These are phyloP conservation scores for Fusarium sp. DNA, from an alignment of 2,329 filamentous ascomycete genomes.

Conservation along the genomic window DNA sequence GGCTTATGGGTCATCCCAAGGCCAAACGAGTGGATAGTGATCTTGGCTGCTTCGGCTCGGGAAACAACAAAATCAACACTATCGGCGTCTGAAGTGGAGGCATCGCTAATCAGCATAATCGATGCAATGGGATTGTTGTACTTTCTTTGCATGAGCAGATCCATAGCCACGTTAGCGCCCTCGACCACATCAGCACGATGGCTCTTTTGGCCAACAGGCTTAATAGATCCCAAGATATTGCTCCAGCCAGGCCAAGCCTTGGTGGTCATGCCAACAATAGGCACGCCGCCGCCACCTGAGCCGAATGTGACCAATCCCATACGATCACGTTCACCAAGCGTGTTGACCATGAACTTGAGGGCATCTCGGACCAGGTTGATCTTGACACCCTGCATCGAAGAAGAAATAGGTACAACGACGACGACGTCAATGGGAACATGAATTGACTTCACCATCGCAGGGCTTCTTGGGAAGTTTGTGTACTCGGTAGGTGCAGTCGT, in stretches of 20 bases:
- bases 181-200: constrained; percentile 96
- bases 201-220: constrained; percentile 96
- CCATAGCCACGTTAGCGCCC: constrained; percentile 98
- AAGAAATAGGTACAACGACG: constrained; percentile 95
- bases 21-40: constrained; percentile 96
- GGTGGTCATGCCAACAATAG: constrained; percentile 97
- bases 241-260: constrained; percentile 95
- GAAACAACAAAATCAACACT: constrained; percentile 98
- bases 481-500: constrained; percentile 95
- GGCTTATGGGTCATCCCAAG: constrained; percentile 97
- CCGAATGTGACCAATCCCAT: constrained; percentile 99
- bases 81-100: constrained; percentile 91
- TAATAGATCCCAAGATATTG: constrained; percentile 86
- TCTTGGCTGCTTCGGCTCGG: constrained; percentile 96
- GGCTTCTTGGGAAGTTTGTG: constrained; percentile 73
- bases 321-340: constrained; percentile 89
- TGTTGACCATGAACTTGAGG: constrained; percentile 90
- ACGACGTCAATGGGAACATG: constrained; percentile 97
- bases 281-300: constrained; percentile 91
- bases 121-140: constrained; percentile 95
- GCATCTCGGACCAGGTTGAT: constrained; percentile 94
- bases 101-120: constrained; percentile 97
- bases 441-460: constrained; percentile 63
- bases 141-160: constrained; percentile 96
- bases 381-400: constrained; percentile 99